Evolutionary conservation across 2,329 filamentous ascomycete species (phyloP).

Genomic region (Rhynchosporium graminicola): DNA sequence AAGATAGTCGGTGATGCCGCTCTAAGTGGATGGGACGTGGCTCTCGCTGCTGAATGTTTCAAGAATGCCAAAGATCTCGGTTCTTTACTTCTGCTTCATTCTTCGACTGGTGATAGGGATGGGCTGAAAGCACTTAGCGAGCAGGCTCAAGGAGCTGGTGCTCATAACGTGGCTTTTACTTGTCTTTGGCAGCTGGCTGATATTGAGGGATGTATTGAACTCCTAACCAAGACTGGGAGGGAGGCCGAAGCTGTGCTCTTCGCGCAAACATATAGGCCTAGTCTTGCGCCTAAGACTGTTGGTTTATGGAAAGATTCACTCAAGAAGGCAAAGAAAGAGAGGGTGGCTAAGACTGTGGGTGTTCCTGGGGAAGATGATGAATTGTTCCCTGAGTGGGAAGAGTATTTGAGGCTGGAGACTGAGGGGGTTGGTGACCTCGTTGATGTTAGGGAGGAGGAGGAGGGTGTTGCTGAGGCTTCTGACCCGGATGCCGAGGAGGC

Average conservation of each 20-base stretch:
- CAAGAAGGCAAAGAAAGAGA: conserved; percentile 81
- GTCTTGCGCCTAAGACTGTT: conserved; percentile 66
- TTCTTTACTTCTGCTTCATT: conserved; percentile 84
- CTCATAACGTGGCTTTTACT: conserved; percentile 92
- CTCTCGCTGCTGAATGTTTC: conserved; percentile 90
- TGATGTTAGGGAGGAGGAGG: conserved; percentile 32
- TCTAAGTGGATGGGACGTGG: conserved; percentile 80
- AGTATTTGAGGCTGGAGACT: conserved; percentile 79
- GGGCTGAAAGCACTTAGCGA: conserved; percentile 72
- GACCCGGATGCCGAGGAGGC: conserved; percentile 8
- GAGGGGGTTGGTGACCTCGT: conserved; percentile 52
- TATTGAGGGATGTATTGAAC: conserved; percentile 75
- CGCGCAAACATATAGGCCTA: conserved; percentile 93
- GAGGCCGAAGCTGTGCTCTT: conserved; percentile 87
- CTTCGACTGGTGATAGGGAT: conserved; percentile 75
- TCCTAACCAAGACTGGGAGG: conserved; percentile 77
- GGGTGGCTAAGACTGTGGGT: conserved; percentile 81
- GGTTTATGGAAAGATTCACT: conserved; percentile 79
- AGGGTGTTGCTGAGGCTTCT: conserved; percentile 19
- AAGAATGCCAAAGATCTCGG: conserved; percentile 86
- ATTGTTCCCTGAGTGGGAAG: conserved; percentile 95
- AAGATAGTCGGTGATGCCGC: conserved; percentile 95
- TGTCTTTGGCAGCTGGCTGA: conserved; percentile 87
- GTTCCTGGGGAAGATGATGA: conserved; percentile 81
- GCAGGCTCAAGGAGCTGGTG: conserved; percentile 73